Conservation (phyloP, 2,329 filamentous ascomycete genomes). For the Bipolaris zeicola region DNA sequence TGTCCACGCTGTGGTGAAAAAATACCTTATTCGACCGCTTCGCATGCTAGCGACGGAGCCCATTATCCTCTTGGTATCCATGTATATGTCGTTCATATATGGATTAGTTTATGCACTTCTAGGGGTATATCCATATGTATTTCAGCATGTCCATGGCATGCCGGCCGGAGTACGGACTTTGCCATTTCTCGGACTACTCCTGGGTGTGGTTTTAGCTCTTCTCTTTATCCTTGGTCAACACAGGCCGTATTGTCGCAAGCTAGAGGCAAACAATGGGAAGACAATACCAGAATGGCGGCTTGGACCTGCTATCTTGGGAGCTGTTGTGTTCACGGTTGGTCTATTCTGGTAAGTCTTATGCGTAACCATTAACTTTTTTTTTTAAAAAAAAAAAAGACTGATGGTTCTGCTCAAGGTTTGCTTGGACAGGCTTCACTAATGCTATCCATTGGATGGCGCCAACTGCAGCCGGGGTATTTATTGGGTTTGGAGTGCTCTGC, state of each 20-base stretch:
- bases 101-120: neutral
- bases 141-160: neutral
- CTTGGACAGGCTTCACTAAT: neutral
- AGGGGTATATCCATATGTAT: neutral
- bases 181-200: neutral
- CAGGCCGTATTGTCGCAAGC: neutral
- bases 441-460: slow-evolving; percentile 1
- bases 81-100: slow-evolving; percentile 1
- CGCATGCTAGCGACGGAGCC: neutral
- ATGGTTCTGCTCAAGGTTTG: neutral
- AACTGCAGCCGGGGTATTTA: neutral
- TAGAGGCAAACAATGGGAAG: neutral
- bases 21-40: neutral
- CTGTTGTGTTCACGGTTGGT: neutral
- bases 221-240: neutral
- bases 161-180: neutral
- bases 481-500: neutral
- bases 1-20: too few relatives aligned
- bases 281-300: neutral
- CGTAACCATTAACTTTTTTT: neutral
- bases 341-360: neutral
- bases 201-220: neutral
- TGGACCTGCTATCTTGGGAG: neutral
- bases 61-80: neutral
- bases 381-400: neutral